These are phyloP conservation scores for Stenocarpella maydis DNA, from an alignment of 2,329 filamentous ascomycete species.

Conservation along the genomic window DNA sequence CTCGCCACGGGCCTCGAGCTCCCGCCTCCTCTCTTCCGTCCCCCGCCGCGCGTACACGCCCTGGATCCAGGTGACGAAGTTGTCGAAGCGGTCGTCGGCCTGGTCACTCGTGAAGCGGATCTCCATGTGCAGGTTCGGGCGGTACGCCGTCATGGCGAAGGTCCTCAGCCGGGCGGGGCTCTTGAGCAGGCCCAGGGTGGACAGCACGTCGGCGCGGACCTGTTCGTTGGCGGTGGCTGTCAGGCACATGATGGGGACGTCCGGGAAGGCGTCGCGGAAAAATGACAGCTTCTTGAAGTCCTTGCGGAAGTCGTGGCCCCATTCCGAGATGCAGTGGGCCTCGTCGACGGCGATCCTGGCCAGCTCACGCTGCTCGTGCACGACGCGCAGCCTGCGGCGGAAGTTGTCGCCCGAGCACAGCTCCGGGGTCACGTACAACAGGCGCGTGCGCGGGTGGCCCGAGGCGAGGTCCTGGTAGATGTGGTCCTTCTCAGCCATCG, in stretches of 20 bases:
- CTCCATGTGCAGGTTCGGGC: conserved; percentile 90
- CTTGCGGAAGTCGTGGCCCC: conserved; percentile 96
- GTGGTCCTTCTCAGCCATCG: conserved; percentile 66
- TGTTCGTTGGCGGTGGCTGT: conserved; percentile 88
- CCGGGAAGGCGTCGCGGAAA: conserved; percentile 82
- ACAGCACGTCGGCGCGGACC: conserved; percentile 84
- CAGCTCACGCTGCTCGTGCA: conserved; percentile 85
- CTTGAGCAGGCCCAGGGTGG: conserved; percentile 72
- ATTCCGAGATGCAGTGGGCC: conserved; percentile 97
- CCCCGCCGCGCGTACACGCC: conserved; percentile 74
- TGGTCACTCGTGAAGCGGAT: conserved; percentile 83
- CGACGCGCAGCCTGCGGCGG: conserved; percentile 74
- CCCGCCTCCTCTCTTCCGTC: conserved; percentile 63
- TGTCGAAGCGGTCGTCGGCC: conserved; percentile 73
- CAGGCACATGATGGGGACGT: conserved; percentile 89
- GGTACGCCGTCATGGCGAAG: conserved; percentile 84
- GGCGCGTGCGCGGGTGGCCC: conserved; percentile 81
- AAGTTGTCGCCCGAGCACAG: conserved; percentile 82
- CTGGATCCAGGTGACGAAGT: conserved; percentile 81
- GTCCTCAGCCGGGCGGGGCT: conserved; percentile 67
- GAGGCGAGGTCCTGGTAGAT: conserved; percentile 86
- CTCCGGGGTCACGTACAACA: conserved; percentile 95
- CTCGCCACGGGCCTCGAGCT: conserved; percentile 63
- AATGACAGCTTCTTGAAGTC: conserved; percentile 88
- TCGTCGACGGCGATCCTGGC: conserved; percentile 90